Evolutionary conservation across 768 basidiomycete genomes (phyloP).

Genomic region (Hericium alpestre): DNA sequence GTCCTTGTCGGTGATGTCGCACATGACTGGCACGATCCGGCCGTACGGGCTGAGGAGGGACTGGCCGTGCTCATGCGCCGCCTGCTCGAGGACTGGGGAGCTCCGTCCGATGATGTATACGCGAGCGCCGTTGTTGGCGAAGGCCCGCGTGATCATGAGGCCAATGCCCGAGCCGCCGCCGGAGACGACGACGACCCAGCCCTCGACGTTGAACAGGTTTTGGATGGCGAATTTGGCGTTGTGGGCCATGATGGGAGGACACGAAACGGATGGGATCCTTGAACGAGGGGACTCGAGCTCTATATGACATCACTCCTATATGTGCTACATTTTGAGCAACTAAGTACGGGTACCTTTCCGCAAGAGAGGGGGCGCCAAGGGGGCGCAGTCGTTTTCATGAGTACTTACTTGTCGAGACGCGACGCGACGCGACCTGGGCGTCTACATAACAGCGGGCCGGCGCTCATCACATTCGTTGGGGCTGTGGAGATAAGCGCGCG

Average conservation of each 20-base stretch:
- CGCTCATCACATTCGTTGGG: no score
- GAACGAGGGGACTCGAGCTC: neutral
- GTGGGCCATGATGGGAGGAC: neutral
- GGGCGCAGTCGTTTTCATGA: no score
- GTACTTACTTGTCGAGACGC: no score
- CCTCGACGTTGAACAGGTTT: slow-evolving; percentile 22
- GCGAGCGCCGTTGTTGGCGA: slow-evolving; percentile 31
- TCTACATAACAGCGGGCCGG: no score
- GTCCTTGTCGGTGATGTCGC: slow-evolving; percentile 20
- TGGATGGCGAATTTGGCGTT: slow-evolving; percentile 14
- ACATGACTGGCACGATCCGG: slow-evolving; percentile 19
- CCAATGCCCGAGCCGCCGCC: slow-evolving; percentile 29
- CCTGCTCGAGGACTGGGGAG: slow-evolving; percentile 21
- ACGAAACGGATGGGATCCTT: neutral
- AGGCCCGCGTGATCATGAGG: slow-evolving; percentile 31
- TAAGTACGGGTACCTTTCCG: no score
- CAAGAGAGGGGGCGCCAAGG: no score
- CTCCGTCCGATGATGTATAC: slow-evolving; percentile 32
- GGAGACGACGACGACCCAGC: slow-evolving; percentile 20
- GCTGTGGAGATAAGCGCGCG: no score
- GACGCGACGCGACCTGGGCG: no score
- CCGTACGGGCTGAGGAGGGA: slow-evolving; percentile 19
- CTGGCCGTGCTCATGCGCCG: slow-evolving; percentile 17
- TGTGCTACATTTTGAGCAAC: no score
- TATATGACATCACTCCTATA: no score